Base-by-base conservation (phyloP, 345 rosid genomes). In the Xanthoceras sorbifolium region DNA sequence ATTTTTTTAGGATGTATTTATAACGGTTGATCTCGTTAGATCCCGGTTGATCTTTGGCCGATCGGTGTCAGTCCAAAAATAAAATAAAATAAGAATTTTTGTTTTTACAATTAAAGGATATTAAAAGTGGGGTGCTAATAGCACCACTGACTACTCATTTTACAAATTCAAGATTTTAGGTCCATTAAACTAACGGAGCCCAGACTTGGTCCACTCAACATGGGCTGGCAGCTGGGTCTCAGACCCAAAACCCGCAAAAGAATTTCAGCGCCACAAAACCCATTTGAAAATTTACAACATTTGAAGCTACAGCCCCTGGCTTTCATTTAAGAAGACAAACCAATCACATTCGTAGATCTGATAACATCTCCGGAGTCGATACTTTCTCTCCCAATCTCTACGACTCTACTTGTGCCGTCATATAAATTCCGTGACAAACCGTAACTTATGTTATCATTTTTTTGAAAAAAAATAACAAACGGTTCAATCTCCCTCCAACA, bases 401-500 rank as follows among this genome's bases (percentile, higher is more conserved):
- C 22, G 6, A 34, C 6, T 34, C 0, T 60, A 17, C 0, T 15
- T 28, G 15, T 32, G 32, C 55, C 31, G 75, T 59, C 67, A 17
- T 59, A 31, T 59, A 11, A 38, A 17, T 2, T 17, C 7, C 9
- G 4, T 72, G 36, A 72, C 66, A 72, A 12, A 0, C 23, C 9
- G 67, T 38, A 46, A 59, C 38, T 42, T 1, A 4, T 4, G 36
- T 2, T 32, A 1, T 38, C 10, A 6, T 10, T 38, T 38, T 38
- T 38, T 38, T 38, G 42, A 38, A 38, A 38, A 38, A 26, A 57
- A 38, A 25, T 4, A 3, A 18, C 4, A 1, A 22, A 60, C 67
- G 28, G 54, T 60, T 59, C 28, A 5, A 17, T 57, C 63, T 70
- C 63, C 44, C 80, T n/a, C 78, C 38, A 59, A 15, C 28, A 6